phyloP scores from a whole-genome alignment of 768 basidiomycete genomes.

The Hygrocybe punicea region DNA sequence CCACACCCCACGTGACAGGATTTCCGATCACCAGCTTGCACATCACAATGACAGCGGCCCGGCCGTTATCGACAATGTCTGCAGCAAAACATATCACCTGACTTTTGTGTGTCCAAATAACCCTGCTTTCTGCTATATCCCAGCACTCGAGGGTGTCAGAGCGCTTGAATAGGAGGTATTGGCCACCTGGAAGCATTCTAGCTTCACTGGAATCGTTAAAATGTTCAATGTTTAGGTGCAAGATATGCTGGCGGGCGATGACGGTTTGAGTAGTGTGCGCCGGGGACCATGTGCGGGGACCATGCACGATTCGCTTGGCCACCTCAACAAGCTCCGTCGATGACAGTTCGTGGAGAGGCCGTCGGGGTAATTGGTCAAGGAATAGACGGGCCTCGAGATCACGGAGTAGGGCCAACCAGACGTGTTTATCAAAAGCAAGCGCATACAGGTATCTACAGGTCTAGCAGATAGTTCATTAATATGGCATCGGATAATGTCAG shows the following conservation, averaged over 20 bases:
- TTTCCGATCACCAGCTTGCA: too few species aligned
- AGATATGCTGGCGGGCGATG: neutral
- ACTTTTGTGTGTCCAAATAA: neutral
- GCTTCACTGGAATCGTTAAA: neutral
- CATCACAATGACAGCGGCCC: neutral
- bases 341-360: neutral
- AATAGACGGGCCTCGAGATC: conserved; percentile 3
- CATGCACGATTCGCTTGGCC: too few species aligned
- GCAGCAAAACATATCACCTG: neutral
- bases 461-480: neutral
- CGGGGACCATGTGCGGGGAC: too few species aligned
- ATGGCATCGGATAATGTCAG: neutral
- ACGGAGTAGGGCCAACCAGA: conserved; percentile 7
- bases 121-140: neutral
- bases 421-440: conserved; percentile 6
- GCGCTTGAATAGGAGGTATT: conserved; percentile 6
- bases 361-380: neutral
- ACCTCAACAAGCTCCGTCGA: neutral
- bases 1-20: too few species aligned
- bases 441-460: conserved; percentile 6
- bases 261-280: neutral
- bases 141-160: conserved; percentile 5
- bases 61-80: neutral
- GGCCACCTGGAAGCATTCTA: conserved; percentile 8
- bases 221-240: neutral